Base-by-base conservation (phyloP, 2,329 filamentous ascomycete species). In the Fusarium globosum region DNA sequence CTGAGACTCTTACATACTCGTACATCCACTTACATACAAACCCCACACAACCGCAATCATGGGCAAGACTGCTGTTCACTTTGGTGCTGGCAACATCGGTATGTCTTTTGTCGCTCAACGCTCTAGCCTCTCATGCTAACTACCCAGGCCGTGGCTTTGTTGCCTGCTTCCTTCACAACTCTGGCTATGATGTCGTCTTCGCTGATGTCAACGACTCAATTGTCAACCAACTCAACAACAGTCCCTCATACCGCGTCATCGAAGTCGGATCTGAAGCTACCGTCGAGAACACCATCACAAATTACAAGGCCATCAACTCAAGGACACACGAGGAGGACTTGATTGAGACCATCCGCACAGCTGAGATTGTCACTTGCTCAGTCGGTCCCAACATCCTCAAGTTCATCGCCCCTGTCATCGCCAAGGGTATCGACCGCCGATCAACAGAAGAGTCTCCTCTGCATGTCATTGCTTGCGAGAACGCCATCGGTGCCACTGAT, bases 241-340 rank as follows among this genome's bases (percentile, higher is more conserved):
- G 90, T 55, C 87, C 91, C 63, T 93, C 90, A 20, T 99, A 98
- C 89, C 91, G 92, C 73, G 96, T 99, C 81, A 97, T 96, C 68
- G 95, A 98, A 85, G 94, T 98, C 77, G 95, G 95, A 75, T 88
- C 91, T 56, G 93, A 97, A 68, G 95, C 94, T 77, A 95, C 95
- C 79, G 89, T 88, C 64, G 91, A 91, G 79, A 95, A 93, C 84
- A 92, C 86, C 78, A 97, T 99, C 85, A 93, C 93, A 83, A 96
- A 98, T 86, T 98, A 97, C 88, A 94, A 94, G 60, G 96, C 96
- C 83, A 93, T 98, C 89, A 98, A 98, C 90, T 97, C 94, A 77
- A 95, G 93, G 85, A 91, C 92, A 74, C 87, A 97, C 81, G 93
- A 97, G 85, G 88, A 88, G 61, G 91, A 96, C 62, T 90, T 97